phyloP scores from a whole-genome alignment of 495 filamentous ascomycete genomes.

The Xylaria cubensis region DNA sequence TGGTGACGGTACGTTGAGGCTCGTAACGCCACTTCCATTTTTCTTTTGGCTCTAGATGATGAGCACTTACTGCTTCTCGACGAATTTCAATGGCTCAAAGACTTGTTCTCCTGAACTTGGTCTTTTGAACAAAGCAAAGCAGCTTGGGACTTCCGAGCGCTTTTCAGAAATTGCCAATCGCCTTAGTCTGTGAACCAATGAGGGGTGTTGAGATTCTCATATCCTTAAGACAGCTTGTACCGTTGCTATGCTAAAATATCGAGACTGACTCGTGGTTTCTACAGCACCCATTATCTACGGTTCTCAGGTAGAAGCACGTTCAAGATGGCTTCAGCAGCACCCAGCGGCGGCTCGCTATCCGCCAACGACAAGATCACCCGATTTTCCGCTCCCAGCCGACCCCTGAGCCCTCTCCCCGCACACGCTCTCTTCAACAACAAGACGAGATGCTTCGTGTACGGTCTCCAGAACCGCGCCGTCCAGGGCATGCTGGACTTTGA shows the following conservation, averaged over 20 bases:
- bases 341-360: constrained; percentile 57
- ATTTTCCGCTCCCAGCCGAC: constrained; percentile 91
- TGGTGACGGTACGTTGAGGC: constrained; percentile 27
- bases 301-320: constrained; percentile 25
- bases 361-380: constrained; percentile 99
- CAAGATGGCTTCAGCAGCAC: constrained; percentile 54
- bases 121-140: background rate
- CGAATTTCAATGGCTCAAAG: background rate
- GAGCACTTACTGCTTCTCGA: background rate
- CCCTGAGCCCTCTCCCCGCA: constrained; percentile 80
- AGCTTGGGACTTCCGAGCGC: background rate
- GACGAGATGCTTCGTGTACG: constrained; percentile 99
- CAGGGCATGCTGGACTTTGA: constrained; percentile 99
- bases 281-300: background rate
- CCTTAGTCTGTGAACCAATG: background rate
- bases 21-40: background rate
- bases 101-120: background rate
- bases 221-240: background rate
- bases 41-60: background rate
- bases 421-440: constrained; percentile 97
- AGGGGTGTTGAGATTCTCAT: background rate
- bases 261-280: constrained; percentile 13
- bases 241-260: background rate
- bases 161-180: background rate
- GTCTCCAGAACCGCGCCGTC: constrained; percentile 95